Conservation (phyloP, 495 filamentous ascomycete genomes). For the Apodospora peruviana region DNA sequence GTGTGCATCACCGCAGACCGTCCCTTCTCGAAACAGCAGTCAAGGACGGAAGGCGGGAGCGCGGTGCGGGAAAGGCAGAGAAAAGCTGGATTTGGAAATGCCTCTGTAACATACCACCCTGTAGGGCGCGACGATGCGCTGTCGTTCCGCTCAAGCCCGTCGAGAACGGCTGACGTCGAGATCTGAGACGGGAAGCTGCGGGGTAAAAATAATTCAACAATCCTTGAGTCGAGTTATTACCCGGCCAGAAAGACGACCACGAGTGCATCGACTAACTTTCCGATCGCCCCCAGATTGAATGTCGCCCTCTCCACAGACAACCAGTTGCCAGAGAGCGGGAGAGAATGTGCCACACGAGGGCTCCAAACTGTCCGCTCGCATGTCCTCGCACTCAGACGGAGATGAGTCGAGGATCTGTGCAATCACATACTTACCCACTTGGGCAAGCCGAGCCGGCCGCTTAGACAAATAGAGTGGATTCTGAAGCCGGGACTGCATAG, state of each 20-base stretch:
- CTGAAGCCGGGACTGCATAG: not conserved
- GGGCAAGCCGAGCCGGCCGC: not conserved
- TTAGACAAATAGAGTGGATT: not conserved
- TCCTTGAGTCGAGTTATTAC: not conserved
- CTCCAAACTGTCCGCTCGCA: not conserved
- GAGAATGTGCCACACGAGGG: not conserved
- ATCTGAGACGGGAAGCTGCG: not conserved
- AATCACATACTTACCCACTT: not conserved
- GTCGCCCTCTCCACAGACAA: not conserved
- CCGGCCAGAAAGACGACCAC: not conserved
- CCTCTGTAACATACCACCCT: too few species aligned
- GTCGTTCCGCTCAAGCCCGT: not conserved
- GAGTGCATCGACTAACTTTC: not conserved
- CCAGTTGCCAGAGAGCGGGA: not conserved
- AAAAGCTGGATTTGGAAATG: too few species aligned
- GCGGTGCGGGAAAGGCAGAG: not conserved
- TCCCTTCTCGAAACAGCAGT: not conserved
- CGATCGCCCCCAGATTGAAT: not conserved
- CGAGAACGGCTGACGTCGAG: not conserved
- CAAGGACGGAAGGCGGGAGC: not conserved
- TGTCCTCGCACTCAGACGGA: not conserved
- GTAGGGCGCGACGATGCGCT: not conserved
- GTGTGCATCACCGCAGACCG: too few species aligned
- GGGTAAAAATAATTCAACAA: not conserved
- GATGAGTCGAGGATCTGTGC: not conserved